These are phyloP conservation scores for Rehmannia glutinosa DNA, from an alignment of 257 asterid genomes.

Conservation along the genomic window DNA sequence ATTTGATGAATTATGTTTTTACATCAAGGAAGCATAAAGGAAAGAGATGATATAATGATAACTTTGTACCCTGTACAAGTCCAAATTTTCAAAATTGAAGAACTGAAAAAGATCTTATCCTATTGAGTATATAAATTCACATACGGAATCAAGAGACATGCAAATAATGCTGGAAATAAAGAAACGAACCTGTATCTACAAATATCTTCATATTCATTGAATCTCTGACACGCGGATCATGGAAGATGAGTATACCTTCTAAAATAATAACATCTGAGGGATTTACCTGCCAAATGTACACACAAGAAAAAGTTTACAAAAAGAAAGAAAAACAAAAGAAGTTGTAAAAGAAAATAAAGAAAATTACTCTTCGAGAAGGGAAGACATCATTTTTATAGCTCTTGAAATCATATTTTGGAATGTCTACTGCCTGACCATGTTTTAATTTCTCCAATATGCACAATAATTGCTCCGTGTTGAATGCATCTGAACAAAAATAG, in stretches of 20 bases:
- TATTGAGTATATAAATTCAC: not conserved
- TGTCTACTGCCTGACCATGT: slow-evolving; percentile 73
- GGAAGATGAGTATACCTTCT: slow-evolving; percentile 89
- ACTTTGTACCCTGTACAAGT: not conserved
- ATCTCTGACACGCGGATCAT: slow-evolving; percentile 72
- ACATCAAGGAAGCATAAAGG: not conserved
- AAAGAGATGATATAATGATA: not conserved
- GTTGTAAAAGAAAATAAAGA: not conserved
- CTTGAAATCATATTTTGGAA: slow-evolving; percentile 80
- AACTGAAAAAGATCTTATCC: not conserved
- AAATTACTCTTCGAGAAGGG: slow-evolving; percentile 70
- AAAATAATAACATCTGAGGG: slow-evolving; percentile 86
- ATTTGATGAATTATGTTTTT: not conserved
- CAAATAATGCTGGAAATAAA: slow-evolving; percentile 16
- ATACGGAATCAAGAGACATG: not conserved
- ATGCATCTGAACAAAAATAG: slow-evolving; percentile 53
- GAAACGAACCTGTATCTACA: slow-evolving; percentile 76
- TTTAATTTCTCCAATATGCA: slow-evolving; percentile 59
- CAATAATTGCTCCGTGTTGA: slow-evolving; percentile 62
- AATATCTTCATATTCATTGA: slow-evolving; percentile 85
- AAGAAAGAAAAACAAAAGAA: not conserved
- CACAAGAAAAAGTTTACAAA: not conserved
- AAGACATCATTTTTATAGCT: slow-evolving; percentile 54
- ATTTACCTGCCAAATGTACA: slow-evolving; percentile 59
- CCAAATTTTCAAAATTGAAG: no score